Base-by-base conservation (phyloP, 805 yeast species). In the Ogataea siamensis region DNA sequence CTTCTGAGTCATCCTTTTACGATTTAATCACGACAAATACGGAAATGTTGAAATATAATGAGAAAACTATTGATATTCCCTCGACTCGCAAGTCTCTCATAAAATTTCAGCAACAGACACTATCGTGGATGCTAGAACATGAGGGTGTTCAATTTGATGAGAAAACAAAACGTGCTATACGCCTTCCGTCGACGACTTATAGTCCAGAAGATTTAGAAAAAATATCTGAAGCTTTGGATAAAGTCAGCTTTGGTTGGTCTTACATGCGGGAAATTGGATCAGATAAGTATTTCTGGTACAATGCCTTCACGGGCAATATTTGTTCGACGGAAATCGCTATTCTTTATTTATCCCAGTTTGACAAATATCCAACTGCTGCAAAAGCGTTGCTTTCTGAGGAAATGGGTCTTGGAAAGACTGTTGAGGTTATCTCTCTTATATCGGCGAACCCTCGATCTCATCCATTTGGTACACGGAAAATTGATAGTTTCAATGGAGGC, bases 321-420 rank as follows among this genome's bases (percentile, higher is more conserved):
- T 58, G 70, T 27, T 54, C 70, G 4, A 49, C 58, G 5, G 34
- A 38, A 1, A 54, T 60, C 15, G 65, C 70, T 1, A 33, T 60
- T 2, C 34, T 54, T 4, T 64, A 53, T 34, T 39, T 66, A 6
- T 12, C 25, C 3, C 18, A 43, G 2, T 31, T 20, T 0, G 37
- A 50, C 1, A 34, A 35, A 12, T 17, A 31, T 4, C 38, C 32
- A 7, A 49, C 52, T 6, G 51, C 54, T 2, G 80, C 74, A 0
- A 68, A 71, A 34, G 96, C 94, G 0, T 63, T 93, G 6, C 59
- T 93, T 22, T 83, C 93, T 1, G 99, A 91, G 53, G 99, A 93
- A 60, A 93, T 93, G 99, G 99, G 99, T 0, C 70, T 93, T 6
- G 99, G 99, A 0, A 93, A 93, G 55, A 91, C 99, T 0, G 79